These are phyloP conservation scores for Cutaneotrichosporon cutaneum DNA, from an alignment of 1,284 basidiomycete species.

Conservation along the genomic window DNA sequence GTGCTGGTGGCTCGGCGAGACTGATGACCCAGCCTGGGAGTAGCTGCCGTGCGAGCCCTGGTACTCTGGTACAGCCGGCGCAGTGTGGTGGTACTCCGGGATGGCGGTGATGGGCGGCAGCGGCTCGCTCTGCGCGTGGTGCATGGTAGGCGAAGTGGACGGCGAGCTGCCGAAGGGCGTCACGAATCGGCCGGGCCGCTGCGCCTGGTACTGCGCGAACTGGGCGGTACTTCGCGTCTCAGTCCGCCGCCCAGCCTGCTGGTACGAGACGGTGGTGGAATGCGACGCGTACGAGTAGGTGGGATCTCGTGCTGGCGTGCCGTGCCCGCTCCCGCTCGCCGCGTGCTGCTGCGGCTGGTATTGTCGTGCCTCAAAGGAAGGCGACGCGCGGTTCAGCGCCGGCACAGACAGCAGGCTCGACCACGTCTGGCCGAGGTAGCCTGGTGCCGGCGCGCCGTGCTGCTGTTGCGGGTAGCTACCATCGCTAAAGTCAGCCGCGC, in stretches of 20 bases:
- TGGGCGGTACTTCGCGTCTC: neutral
- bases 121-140: neutral
- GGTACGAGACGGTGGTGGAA: neutral
- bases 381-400: neutral
- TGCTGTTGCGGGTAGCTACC: neutral
- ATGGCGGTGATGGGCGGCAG: neutral
- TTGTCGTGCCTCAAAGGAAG: neutral
- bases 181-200: neutral
- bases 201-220: neutral
- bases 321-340: neutral
- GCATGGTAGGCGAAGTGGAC: neutral
- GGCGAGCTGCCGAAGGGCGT: neutral
- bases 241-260: neutral
- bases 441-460: neutral
- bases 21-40: neutral
- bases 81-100: neutral
- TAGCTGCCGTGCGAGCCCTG: neutral
- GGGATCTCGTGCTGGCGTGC: neutral
- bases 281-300: neutral
- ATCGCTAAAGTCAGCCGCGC: neutral
- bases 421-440: slow-evolving; percentile 4
- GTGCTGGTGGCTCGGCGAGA: neutral
- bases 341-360: neutral
- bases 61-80: neutral
- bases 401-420: neutral